phyloP scores from a whole-genome alignment of 495 filamentous ascomycete genomes.

The Daldinia concentrica region DNA sequence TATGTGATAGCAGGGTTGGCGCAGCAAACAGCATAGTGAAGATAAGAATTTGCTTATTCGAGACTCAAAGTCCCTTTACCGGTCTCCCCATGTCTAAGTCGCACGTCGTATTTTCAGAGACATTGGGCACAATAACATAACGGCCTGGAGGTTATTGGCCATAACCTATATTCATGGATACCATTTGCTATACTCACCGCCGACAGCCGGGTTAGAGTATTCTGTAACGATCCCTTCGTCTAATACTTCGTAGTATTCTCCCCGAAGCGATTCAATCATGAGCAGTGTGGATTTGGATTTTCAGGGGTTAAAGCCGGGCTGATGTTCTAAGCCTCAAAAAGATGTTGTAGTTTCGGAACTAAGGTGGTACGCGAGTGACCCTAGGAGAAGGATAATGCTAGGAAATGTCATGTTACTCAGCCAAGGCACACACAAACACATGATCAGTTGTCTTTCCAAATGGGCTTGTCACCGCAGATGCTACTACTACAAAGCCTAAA shows the following conservation, averaged over 20 bases:
- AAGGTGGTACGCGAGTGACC: slow-evolving; percentile 14
- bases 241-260: slow-evolving; percentile 12
- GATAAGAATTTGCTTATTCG: slow-evolving; percentile 9
- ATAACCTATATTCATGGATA: background rate
- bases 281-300: slow-evolving; percentile 10
- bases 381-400: slow-evolving; percentile 1
- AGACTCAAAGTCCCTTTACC: background rate
- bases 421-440: slow-evolving; percentile 24
- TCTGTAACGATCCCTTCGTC: slow-evolving; percentile 21
- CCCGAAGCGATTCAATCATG: slow-evolving; percentile 14
- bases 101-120: slow-evolving; percentile 21
- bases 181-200: slow-evolving; percentile 20
- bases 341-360: slow-evolving; percentile 25
- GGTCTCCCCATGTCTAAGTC: background rate
- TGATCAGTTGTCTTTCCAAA: slow-evolving; percentile 30
- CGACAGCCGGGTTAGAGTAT: slow-evolving; percentile 25
- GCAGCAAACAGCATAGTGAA: slow-evolving; percentile 19
- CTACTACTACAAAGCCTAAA: slow-evolving; percentile 12
- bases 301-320: background rate
- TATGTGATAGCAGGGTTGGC: slow-evolving; percentile 4
- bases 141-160: slow-evolving; percentile 16
- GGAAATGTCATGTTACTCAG: slow-evolving; percentile 8
- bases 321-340: slow-evolving; percentile 23
- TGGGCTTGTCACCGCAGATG: slow-evolving; percentile 34
- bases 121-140: slow-evolving; percentile 21